Conservation (phyloP, 2,329 filamentous ascomycete genomes). For the Beauveria medogensis region DNA sequence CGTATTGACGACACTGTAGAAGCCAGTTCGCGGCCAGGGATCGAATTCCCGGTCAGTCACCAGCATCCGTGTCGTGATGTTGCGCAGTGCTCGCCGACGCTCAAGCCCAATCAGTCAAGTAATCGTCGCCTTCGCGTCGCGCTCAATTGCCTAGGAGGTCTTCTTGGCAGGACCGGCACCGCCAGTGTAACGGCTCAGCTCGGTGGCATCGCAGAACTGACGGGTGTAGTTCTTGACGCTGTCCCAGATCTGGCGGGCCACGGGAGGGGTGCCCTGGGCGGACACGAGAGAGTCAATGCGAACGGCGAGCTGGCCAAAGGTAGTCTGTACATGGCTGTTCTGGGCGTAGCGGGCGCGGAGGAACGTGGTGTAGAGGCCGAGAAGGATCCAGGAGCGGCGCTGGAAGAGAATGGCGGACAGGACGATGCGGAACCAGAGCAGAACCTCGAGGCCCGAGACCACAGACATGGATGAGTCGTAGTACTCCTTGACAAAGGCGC, state of each 20-base stretch:
- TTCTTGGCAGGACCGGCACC: slow-evolving; percentile 45
- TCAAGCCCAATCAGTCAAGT: not conserved
- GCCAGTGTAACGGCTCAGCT: slow-evolving; percentile 64
- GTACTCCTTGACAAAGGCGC: slow-evolving; percentile 93
- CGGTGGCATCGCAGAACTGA: slow-evolving; percentile 72
- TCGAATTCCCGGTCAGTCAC: not conserved
- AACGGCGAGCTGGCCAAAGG: slow-evolving; percentile 63
- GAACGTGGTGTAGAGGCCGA: slow-evolving; percentile 83
- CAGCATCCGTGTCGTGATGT: not conserved
- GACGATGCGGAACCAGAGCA: slow-evolving; percentile 76
- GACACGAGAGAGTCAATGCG: slow-evolving; percentile 75
- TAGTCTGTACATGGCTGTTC: slow-evolving; percentile 85
- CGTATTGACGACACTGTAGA: not conserved
- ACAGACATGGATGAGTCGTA: slow-evolving; percentile 95
- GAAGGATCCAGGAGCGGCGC: slow-evolving; percentile 82
- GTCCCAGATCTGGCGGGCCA: slow-evolving; percentile 72
- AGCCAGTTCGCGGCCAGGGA: not conserved
- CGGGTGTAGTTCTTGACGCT: slow-evolving; percentile 62
- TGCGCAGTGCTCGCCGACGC: not conserved
- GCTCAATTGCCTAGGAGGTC: slow-evolving; percentile 27
- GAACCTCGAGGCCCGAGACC: slow-evolving; percentile 80
- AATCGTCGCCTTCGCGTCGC: not conserved
- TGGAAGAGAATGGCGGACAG: slow-evolving; percentile 79
- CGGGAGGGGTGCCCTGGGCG: slow-evolving; percentile 79
- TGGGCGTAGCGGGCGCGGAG: slow-evolving; percentile 83